Percentiles rank a stretch among this genome's conserved stretches.
Evolutionary conservation across 1,139 yeast species (phyloP).

Genomic region (Taphrina betulina): DNA sequence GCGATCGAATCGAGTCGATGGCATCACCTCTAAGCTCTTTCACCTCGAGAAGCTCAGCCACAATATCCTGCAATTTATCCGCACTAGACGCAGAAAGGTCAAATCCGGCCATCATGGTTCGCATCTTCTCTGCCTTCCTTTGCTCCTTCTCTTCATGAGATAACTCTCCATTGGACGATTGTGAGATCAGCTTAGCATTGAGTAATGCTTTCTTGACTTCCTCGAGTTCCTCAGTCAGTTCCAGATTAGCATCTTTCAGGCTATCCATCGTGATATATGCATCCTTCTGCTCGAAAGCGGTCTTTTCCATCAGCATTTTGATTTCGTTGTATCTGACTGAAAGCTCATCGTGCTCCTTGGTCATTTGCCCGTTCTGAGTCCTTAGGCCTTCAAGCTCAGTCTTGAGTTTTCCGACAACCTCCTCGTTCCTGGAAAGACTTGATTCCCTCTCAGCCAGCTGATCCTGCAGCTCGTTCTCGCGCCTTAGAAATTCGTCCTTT

Average conservation of each 20-base stretch:
- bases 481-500: constrained; percentile 42
- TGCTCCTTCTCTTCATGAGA: constrained; percentile 37
- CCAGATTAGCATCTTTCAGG: constrained; percentile 42
- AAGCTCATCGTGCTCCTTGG: constrained; percentile 36
- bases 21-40: constrained; percentile 20
- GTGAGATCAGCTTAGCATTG: constrained; percentile 35
- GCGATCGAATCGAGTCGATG: neutral
- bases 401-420: constrained; percentile 34
- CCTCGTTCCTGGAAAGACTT: constrained; percentile 40
- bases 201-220: constrained; percentile 37
- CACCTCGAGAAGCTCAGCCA: constrained; percentile 1
- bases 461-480: constrained; percentile 46
- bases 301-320: constrained; percentile 41
- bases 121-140: constrained; percentile 40
- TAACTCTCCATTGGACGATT: constrained; percentile 7
- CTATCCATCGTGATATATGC: constrained; percentile 41
- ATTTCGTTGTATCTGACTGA: constrained; percentile 37
- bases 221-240: constrained; percentile 40
- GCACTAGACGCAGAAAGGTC: neutral
- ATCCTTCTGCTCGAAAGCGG: constrained; percentile 43
- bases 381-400: constrained; percentile 35
- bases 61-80: constrained; percentile 16
- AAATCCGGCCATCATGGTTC: constrained; percentile 31
- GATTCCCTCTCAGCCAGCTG: constrained; percentile 44
- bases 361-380: constrained; percentile 40